Evolutionary conservation across 371 early-diverging fungal genomes (phyloP).

Genomic region (Sporodiniella umbellata): DNA sequence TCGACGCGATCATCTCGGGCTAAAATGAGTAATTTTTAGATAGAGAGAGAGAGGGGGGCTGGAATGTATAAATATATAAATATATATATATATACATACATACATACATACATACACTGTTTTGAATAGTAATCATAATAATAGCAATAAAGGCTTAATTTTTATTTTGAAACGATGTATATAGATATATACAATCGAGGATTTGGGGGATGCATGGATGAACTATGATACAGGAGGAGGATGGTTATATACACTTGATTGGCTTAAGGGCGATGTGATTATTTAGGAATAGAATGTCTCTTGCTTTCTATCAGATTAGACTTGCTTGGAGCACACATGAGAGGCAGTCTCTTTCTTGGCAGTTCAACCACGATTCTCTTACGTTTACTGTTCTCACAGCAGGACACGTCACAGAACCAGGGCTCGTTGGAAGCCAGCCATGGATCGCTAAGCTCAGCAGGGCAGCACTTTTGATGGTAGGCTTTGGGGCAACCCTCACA

Average conservation of each 20-base stretch:
- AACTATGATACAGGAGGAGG: not conserved
- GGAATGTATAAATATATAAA: no score
- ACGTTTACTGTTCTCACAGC: conserved; percentile 60
- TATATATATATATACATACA: no score
- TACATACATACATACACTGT: no score
- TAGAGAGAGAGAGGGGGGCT: no score
- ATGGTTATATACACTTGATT: not conserved
- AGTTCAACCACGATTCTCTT: conserved; percentile 63
- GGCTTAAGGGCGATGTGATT: no score
- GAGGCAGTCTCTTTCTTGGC: conserved; percentile 61
- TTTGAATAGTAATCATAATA: no score
- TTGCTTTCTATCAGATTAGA: not conserved
- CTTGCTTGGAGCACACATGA: conserved; percentile 57
- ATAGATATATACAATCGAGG: not conserved
- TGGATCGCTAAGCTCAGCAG: conserved; percentile 48
- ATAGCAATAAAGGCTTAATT: no score
- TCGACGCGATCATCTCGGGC: conserved; percentile 45
- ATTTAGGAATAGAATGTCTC: not conserved
- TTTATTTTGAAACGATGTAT: no score
- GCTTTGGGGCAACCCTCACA: conserved; percentile 87
- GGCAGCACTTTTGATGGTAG: conserved; percentile 59
- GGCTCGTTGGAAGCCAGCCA: conserved; percentile 39
- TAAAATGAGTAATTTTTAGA: conserved; percentile 37
- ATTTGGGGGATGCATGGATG: not conserved
- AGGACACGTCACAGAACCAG: conserved; percentile 75